These are phyloP conservation scores for Hericium alpestre DNA, from an alignment of 768 basidiomycete species.

Conservation along the genomic window DNA sequence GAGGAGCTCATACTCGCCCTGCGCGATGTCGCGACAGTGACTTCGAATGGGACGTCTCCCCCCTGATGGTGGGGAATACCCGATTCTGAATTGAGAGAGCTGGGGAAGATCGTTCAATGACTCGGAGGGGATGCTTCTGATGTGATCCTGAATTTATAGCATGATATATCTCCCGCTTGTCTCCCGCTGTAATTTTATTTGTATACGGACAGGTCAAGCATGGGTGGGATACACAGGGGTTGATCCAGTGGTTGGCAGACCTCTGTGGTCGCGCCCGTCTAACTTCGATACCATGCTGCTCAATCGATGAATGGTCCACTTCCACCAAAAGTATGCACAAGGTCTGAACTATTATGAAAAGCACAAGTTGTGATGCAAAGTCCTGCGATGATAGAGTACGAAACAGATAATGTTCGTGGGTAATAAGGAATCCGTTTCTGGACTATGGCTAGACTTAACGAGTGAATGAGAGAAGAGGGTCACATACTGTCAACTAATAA, in stretches of 20 bases:
- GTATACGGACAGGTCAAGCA: too few relatives aligned
- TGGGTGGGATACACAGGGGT: too few relatives aligned
- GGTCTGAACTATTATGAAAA: slow-evolving; percentile 2
- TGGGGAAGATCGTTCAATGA: neutral
- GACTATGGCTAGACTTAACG: neutral
- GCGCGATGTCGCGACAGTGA: neutral
- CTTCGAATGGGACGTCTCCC: neutral
- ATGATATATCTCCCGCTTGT: too few relatives aligned
- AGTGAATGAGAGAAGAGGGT: neutral
- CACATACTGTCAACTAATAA: neutral
- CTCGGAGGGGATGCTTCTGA: too few relatives aligned
- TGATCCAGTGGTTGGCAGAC: too few relatives aligned
- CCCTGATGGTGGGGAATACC: neutral
- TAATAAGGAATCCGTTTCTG: neutral
- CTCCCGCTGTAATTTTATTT: too few relatives aligned
- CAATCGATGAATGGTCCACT: neutral
- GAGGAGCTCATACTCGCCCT: neutral
- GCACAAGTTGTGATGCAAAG: slow-evolving; percentile 11
- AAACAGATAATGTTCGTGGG: neutral
- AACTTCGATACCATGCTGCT: too few relatives aligned
- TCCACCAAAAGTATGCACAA: neutral
- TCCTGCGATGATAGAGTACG: slow-evolving; percentile 2
- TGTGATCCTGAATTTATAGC: too few relatives aligned
- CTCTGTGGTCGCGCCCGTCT: too few relatives aligned
- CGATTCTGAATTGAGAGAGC: neutral